Base-by-base conservation (phyloP, 306 rosid genomes). In the Lagenaria siceraria region DNA sequence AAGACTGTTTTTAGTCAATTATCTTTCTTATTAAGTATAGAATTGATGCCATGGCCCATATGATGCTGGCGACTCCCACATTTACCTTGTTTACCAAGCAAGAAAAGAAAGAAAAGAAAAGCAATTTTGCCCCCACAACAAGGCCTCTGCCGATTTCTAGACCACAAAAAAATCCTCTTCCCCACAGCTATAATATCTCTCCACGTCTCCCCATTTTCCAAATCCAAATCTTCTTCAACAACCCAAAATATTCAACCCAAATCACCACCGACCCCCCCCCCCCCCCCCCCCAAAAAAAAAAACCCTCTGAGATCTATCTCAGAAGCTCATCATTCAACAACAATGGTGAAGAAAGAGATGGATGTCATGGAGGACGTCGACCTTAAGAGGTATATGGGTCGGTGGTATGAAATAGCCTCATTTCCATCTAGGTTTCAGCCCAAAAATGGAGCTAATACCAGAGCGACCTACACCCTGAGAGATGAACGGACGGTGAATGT, bases 381-480 rank as follows among this genome's bases (percentile, higher is more conserved):
- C 77, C 1, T 95, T 27, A 35, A 83, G 77, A 73, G 92, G 25
- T 95, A 92, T 87, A 90, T 88, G 96, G 99, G 99, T 7, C 84
- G 97, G 3, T 95, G 99, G 99, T 95, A 92, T 68, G 99, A 95
- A 81, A 95, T 95, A 19, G 97, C 97, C 0, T 95, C 92, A 13
- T 88, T 92, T 71, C 99, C 97, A 19, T 90, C 97, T 2, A 11
- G 53, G 33, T 86, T 86, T 81, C 97, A 95, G 59, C 97, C 97
- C 8, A 89, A 59, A 53, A 79, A 76, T 51, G 99, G 99, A 0
- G 84, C 46, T 7, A 29, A 92, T 83, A 95, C 99, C 2, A 83
- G 97, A 77, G 97, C 99, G 6, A 95, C 99, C 0, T 95, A 95
- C 96, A 85, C 88, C 25, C 85, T 95, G 14, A 87, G 11, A 0